A percentile compares a stretch with the other conserved stretches of the same genome.
phyloP scores from a whole-genome alignment of 768 basidiomycete species.

The Inosperma sp. region DNA sequence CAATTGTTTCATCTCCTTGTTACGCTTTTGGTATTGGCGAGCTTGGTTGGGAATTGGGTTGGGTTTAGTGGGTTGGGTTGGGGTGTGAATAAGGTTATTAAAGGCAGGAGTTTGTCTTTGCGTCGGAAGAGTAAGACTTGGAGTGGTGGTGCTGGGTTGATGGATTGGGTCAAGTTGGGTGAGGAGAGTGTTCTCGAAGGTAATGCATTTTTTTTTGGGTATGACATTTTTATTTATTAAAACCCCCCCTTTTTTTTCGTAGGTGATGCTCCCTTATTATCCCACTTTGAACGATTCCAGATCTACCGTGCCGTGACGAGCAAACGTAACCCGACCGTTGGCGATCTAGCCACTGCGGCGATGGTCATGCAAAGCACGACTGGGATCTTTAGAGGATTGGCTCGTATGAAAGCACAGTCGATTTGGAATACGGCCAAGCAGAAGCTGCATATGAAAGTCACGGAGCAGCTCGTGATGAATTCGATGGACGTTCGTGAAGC shows the following conservation, averaged over 20 bases:
- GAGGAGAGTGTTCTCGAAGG: conserved; percentile 33
- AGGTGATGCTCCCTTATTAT: conserved; percentile 23
- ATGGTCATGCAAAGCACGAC: conserved; percentile 41
- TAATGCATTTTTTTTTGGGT: conserved; percentile 11
- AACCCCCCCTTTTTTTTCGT: conserved; percentile 3
- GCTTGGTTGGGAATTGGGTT: conserved; percentile 41
- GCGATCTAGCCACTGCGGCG: conserved; percentile 54
- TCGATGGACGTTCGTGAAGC: conserved; percentile 54
- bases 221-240: conserved; percentile 3
- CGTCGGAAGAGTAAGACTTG: conserved; percentile 8
- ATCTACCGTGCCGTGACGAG: conserved; percentile 52
- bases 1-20: conserved; percentile 64
- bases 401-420: conserved; percentile 38
- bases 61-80: conserved; percentile 25
- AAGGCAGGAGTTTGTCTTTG: conserved; percentile 5
- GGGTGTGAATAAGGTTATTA: conserved; percentile 14
- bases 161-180: conserved; percentile 28
- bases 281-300: conserved; percentile 42
- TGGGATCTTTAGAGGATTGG: conserved; percentile 31
- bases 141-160: conserved; percentile 10
- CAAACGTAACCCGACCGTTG: conserved; percentile 36
- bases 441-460: conserved; percentile 22
- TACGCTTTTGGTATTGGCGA: conserved; percentile 57
- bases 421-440: conserved; percentile 34
- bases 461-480: conserved; percentile 54